Evolutionary conservation across 192 early-diverging fungal species (phyloP).

Genomic region (Lobosporangium transversale): DNA sequence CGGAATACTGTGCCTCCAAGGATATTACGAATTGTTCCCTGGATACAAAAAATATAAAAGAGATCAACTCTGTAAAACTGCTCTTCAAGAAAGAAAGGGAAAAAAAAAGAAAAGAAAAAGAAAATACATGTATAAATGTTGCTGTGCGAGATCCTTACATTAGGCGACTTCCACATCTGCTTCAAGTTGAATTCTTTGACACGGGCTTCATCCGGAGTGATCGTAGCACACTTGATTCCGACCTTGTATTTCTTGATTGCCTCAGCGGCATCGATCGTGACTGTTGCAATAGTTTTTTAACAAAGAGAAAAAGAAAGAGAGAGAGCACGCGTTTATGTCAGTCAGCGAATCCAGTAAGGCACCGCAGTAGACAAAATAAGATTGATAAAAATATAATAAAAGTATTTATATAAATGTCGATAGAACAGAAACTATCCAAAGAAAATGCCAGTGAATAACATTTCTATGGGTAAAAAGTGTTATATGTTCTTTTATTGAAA

Average conservation of each 20-base stretch:
- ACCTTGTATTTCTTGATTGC: slow-evolving; percentile 98
- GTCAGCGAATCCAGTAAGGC: background rate
- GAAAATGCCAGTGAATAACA: too few relatives aligned
- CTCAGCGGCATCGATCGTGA: slow-evolving; percentile 95
- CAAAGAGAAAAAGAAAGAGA: background rate
- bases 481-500: too few relatives aligned
- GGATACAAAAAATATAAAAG: background rate
- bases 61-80: background rate
- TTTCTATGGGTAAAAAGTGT: too few relatives aligned
- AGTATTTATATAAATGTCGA: too few relatives aligned
- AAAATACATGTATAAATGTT: too few relatives aligned
- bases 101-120: background rate
- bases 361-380: background rate
- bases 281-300: slow-evolving; percentile 36
- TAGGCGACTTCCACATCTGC: slow-evolving; percentile 98
- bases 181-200: slow-evolving; percentile 96
- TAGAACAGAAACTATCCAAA: too few relatives aligned
- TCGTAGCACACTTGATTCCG: slow-evolving; percentile 99
- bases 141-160: too few relatives aligned
- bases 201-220: slow-evolving; percentile 95
- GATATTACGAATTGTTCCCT: slow-evolving; percentile 93
- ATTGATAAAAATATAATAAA: too few relatives aligned
- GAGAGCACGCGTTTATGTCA: too few relatives aligned
- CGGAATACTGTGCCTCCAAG: slow-evolving; percentile 98
- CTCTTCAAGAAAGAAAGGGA: background rate